Percentiles rank a stretch among this genome's conserved stretches.
phyloP scores from a whole-genome alignment of 371 early-diverging fungal species.

The Syncephalastrum racemosum region DNA sequence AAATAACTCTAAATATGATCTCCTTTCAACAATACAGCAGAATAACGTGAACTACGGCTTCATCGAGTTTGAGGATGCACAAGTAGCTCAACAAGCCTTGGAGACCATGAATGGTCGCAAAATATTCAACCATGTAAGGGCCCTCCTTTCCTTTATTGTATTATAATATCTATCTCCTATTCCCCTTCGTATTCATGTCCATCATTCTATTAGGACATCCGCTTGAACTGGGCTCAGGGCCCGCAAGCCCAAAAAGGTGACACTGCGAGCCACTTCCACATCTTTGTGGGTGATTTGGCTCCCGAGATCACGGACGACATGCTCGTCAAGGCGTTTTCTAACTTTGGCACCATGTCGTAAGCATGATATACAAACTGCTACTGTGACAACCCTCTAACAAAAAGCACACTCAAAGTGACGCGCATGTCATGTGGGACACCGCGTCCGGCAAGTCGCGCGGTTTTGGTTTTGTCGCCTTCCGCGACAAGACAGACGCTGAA shows the following conservation, averaged over 20 bases:
- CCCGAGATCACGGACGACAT: conserved; percentile 81
- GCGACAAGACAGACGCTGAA: conserved; percentile 78
- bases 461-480: conserved; percentile 82
- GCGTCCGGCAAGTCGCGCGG: conserved; percentile 79
- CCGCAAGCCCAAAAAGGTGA: conserved; percentile 10
- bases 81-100: conserved; percentile 73
- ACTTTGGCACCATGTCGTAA: conserved; percentile 63
- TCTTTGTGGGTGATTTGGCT: conserved; percentile 86
- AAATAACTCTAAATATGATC: neutral
- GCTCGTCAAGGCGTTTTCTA: conserved; percentile 67
- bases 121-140: conserved; percentile 55
- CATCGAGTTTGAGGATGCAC: conserved; percentile 78
- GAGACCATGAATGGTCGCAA: conserved; percentile 77
- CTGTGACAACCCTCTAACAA: too few relatives aligned
- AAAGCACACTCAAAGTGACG: conserved; percentile 23
- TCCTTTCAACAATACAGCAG: too few relatives aligned
- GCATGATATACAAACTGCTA: conserved; percentile 18
- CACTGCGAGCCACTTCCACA: conserved; percentile 65
- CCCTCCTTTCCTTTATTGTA: neutral
- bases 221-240: conserved; percentile 50
- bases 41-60: conserved; percentile 63
- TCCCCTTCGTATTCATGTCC: neutral
- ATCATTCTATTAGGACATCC: conserved; percentile 35
- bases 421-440: conserved; percentile 76
- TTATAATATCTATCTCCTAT: too few relatives aligned